Evolutionary conservation across 2,329 filamentous ascomycete species (phyloP), one percentile per base, ranked within the genome.

Genomic region (Chaetomium sp.): DNA sequence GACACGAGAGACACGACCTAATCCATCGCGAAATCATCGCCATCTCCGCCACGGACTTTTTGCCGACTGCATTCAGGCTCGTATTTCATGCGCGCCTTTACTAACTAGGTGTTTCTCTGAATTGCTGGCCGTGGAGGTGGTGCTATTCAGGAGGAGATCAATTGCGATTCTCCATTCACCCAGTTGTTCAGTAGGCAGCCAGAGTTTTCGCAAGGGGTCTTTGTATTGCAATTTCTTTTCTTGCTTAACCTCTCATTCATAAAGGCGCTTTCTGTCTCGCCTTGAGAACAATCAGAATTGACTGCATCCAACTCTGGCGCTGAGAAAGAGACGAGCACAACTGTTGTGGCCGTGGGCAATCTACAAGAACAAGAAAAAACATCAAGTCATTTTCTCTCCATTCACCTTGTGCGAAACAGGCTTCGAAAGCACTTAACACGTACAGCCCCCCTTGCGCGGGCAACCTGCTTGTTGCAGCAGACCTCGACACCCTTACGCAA

Each of bases 271-370:
- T 70, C 69, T 73, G 74, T 74, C 73, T 75, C 67, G 74, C 74
- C 71, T 74, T 70, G 74, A 77, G 74, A 76, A 80, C 79, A 82
- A 82, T 82, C 79, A 82, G 76, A 83, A 83, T 83, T 83, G 79
- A 83, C 78, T 81, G 79, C 68, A 78, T 72, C 71, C 72, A 73
- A 67, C 70, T 71, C 68, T 69, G 67, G 73, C 72, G 69, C 71
- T 75, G 70, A 74, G 73, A 74, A 76, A 78, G 74, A 74, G 74
- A 76, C 73, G 74, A 75, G 74, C 62, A 66, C 67, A 63, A 57
- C 62, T 63, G 66, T 64, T 63, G 66, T 64, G 65, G 70, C 63
- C 59, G 63, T 66, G 63, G 64, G 66, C 57, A 67, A 70, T 65
- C 53, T 63, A 65, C 58, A 69, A 66, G 63, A 69, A 60, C 54